These are phyloP conservation scores for Coprinopsis marcescibilis DNA, from an alignment of 768 basidiomycete species.

Conservation along the genomic window DNA sequence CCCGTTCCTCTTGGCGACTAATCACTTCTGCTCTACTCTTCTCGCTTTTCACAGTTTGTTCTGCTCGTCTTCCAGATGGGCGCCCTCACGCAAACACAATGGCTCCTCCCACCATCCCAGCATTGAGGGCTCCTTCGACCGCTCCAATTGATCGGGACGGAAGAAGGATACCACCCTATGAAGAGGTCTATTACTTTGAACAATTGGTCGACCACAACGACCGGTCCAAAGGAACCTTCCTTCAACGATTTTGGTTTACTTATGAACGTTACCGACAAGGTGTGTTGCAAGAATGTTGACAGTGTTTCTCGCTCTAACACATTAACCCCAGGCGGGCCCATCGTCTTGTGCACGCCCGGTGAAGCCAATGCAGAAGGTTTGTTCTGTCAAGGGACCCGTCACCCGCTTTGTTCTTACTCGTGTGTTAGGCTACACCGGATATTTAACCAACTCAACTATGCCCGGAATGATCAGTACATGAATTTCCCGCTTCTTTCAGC, in stretches of 20 bases:
- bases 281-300: constrained; percentile 13
- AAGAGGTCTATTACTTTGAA: constrained; percentile 49
- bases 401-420: no score
- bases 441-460: constrained; percentile 59
- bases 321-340: constrained; percentile 42
- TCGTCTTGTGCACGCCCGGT: constrained; percentile 63
- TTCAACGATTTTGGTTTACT: constrained; percentile 69
- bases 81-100: constrained; percentile 37
- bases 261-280: constrained; percentile 60
- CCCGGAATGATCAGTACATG: constrained; percentile 47
- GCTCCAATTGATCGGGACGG: constrained; percentile 37
- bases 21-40: constrained; percentile 14
- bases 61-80: constrained; percentile 23
- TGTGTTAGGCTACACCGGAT: constrained; percentile 44
- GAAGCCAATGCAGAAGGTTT: constrained; percentile 57
- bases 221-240: constrained; percentile 66
- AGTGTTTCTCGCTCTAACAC: not conserved
- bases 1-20: constrained; percentile 18
- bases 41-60: constrained; percentile 12
- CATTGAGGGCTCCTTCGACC: constrained; percentile 20
- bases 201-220: constrained; percentile 50
- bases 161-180: constrained; percentile 38
- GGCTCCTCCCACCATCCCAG: constrained; percentile 33
- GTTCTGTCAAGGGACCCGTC: no score
- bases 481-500: not conserved